These are phyloP conservation scores for Suhomyces prunicola DNA, from an alignment of 805 yeast species.

Conservation along the genomic window DNA sequence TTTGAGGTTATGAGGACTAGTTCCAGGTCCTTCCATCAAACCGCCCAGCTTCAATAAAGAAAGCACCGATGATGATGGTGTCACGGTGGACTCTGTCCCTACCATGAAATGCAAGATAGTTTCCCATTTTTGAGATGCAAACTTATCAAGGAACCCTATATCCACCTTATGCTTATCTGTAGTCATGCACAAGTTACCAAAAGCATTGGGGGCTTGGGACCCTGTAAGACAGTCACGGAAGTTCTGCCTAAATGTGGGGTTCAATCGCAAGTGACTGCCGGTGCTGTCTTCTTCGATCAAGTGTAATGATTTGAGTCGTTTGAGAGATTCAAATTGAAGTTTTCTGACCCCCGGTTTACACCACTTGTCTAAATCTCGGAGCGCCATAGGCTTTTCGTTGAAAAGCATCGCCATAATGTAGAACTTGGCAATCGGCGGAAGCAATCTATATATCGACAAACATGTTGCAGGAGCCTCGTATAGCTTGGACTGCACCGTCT, in stretches of 20 bases:
- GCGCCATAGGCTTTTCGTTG: slow-evolving; percentile 67
- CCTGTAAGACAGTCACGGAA: slow-evolving; percentile 86
- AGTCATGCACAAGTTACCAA: slow-evolving; percentile 66
- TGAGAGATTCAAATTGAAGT: slow-evolving; percentile 71
- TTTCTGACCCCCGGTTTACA: slow-evolving; percentile 58
- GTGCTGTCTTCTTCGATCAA: slow-evolving; percentile 60
- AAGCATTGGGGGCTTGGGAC: slow-evolving; percentile 59
- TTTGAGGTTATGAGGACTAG: slow-evolving; percentile 41
- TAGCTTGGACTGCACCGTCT: slow-evolving; percentile 74
- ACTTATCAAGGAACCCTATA: slow-evolving; percentile 65
- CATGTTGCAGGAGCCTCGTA: slow-evolving; percentile 89
- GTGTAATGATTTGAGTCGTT: slow-evolving; percentile 72
- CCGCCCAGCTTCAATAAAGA: slow-evolving; percentile 75
- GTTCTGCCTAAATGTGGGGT: slow-evolving; percentile 70
- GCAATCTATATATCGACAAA: slow-evolving; percentile 82
- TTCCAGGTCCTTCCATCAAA: slow-evolving; percentile 68
- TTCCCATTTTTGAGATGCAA: slow-evolving; percentile 91
- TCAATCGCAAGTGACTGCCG: slow-evolving; percentile 50
- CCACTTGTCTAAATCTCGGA: slow-evolving; percentile 71
- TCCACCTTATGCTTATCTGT: slow-evolving; percentile 57
- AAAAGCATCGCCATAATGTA: slow-evolving; percentile 85
- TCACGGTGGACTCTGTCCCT: slow-evolving; percentile 69
- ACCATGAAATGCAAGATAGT: slow-evolving; percentile 96
- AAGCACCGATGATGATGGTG: slow-evolving; percentile 82
- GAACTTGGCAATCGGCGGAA: slow-evolving; percentile 87